Percentiles rank a stretch among this genome's conserved stretches.
phyloP scores from a whole-genome alignment of 805 yeast genomes.

The Candida maris region DNA sequence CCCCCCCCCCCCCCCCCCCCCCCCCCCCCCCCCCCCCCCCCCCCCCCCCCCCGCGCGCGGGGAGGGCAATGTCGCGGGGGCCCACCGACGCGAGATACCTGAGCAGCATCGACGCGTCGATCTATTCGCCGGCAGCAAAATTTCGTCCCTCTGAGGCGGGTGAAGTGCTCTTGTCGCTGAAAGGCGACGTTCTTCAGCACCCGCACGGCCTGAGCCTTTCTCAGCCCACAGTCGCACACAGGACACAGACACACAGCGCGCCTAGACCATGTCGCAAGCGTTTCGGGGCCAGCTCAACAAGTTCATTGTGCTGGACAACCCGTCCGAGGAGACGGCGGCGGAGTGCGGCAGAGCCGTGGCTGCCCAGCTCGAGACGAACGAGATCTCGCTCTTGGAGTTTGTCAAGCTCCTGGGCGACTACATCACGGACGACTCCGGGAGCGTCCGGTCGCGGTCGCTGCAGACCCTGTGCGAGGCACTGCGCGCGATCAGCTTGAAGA shows the following conservation, averaged over 20 bases:
- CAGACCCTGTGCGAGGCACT: slow-evolving; percentile 40
- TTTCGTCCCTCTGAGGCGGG: background rate
- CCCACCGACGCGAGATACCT: too few species aligned
- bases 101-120: background rate
- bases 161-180: too few species aligned
- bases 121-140: background rate
- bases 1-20: too few species aligned
- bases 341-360: slow-evolving; percentile 31
- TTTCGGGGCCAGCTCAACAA: slow-evolving; percentile 28
- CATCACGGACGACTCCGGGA: slow-evolving; percentile 45
- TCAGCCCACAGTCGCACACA: too few species aligned
- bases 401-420: slow-evolving; percentile 44
- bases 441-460: slow-evolving; percentile 38
- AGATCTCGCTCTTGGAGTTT: slow-evolving; percentile 38
- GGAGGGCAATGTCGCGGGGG: too few species aligned
- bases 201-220: too few species aligned
- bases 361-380: slow-evolving; percentile 18
- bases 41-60: too few species aligned
- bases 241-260: too few species aligned
- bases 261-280: slow-evolving; percentile 19
- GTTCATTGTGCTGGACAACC: slow-evolving; percentile 39
- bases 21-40: too few species aligned
- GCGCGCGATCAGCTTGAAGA: slow-evolving; percentile 19
- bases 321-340: slow-evolving; percentile 29
- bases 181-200: too few species aligned